These are phyloP conservation scores for Aspergillus fumigatus DNA, from an alignment of 2,329 filamentous ascomycete genomes.

Conservation along the genomic window DNA sequence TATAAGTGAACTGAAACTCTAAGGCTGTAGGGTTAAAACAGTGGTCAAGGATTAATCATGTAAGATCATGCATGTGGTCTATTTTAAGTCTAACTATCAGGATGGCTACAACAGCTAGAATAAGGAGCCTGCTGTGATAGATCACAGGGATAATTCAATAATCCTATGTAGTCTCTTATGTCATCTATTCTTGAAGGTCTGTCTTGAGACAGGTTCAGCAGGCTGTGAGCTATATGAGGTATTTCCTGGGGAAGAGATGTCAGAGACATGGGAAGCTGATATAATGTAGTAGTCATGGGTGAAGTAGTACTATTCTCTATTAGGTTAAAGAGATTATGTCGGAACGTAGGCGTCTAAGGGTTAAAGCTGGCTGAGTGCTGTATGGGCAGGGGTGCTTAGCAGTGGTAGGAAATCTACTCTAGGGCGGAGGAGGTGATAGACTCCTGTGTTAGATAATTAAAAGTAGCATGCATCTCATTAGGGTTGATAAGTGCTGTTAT, in stretches of 20 bases:
- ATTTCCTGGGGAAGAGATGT: constrained; percentile 23
- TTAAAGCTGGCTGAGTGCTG: constrained; percentile 20
- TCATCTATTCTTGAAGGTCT: constrained; percentile 17
- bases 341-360: constrained; percentile 29
- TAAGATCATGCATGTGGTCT: background rate
- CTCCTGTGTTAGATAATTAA: constrained; percentile 27
- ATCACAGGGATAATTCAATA: constrained; percentile 25
- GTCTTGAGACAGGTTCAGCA: constrained; percentile 11
- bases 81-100: constrained; percentile 1
- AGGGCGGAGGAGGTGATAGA: constrained; percentile 20
- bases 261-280: constrained; percentile 24
- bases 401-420: constrained; percentile 17
- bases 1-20: too few species aligned
- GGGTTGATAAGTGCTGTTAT: constrained; percentile 25
- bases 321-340: constrained; percentile 29
- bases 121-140: constrained; percentile 10
- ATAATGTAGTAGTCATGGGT: constrained; percentile 26
- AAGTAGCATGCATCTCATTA: constrained; percentile 25
- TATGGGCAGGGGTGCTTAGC: constrained; percentile 16
- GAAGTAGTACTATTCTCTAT: too few species aligned
- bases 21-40: too few species aligned
- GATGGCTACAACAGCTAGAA: constrained; percentile 4
- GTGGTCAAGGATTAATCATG: too few species aligned
- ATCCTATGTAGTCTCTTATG: constrained; percentile 21
- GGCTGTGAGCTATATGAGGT: constrained; percentile 8